These are phyloP conservation scores for Vigna trinervia DNA, from an alignment of 306 rosid genomes.

Conservation along the genomic window DNA sequence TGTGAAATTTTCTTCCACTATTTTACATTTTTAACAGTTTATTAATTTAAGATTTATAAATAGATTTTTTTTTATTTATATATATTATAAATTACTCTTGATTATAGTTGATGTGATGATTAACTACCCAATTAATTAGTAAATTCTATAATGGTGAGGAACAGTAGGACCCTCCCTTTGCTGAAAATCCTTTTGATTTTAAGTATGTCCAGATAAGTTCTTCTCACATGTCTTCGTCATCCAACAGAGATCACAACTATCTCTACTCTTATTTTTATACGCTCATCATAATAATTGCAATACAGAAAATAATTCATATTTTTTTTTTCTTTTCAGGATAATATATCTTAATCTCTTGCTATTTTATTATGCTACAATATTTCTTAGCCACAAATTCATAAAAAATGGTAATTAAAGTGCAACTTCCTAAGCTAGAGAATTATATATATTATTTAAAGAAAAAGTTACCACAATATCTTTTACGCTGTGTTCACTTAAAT, in stretches of 20 bases:
- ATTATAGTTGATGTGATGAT: neutral
- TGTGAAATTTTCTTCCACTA: too few relatives aligned
- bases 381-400: conserved; percentile 39
- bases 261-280: conserved; percentile 7
- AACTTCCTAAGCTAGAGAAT: conserved; percentile 13
- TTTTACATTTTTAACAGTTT: too few relatives aligned
- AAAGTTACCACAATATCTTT: neutral
- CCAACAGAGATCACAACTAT: conserved; percentile 50
- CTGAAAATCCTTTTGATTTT: conserved; percentile 39
- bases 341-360: conserved; percentile 41
- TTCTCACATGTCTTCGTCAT: conserved; percentile 60
- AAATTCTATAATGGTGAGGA: conserved; percentile 29
- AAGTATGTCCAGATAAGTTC: conserved; percentile 60
- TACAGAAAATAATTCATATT: neutral
- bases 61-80: too few relatives aligned
- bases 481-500: too few relatives aligned
- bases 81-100: too few relatives aligned
- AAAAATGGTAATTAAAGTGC: neutral
- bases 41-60: too few relatives aligned
- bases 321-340: conserved; percentile 41
- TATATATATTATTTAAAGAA: neutral
- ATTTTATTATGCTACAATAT: conserved; percentile 21
- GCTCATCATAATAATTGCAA: neutral
- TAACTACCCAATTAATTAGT: conserved; percentile 1
- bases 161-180: conserved; percentile 6